These are phyloP conservation scores for Rhododendron ovatum DNA, from an alignment of 148 eudicot species.

Conservation along the genomic window DNA sequence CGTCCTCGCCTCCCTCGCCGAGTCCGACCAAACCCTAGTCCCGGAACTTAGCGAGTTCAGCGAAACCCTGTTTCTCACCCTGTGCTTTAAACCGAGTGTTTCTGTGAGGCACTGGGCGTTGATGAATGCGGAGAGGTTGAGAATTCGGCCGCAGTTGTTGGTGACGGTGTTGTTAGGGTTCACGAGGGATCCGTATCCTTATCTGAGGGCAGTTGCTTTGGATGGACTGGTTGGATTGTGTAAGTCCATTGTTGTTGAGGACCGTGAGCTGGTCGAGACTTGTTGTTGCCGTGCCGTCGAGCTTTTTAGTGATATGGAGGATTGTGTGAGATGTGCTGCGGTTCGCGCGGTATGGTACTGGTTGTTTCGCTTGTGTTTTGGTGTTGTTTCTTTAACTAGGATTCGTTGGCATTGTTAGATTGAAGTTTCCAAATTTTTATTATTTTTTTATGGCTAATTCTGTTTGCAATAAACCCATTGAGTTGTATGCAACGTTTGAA, in stretches of 20 bases:
- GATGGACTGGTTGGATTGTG: slow-evolving; percentile 47
- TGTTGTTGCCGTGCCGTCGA: slow-evolving; percentile 63
- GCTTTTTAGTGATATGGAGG: slow-evolving; percentile 53
- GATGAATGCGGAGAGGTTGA: slow-evolving; percentile 32
- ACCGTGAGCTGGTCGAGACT: slow-evolving; percentile 38
- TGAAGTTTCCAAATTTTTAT: background rate
- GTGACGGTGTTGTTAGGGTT: slow-evolving; percentile 65
- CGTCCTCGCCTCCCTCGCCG: slow-evolving; percentile 36
- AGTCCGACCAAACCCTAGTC: background rate
- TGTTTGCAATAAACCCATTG: background rate
- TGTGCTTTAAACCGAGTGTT: slow-evolving; percentile 39
- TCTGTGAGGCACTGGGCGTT: slow-evolving; percentile 45
- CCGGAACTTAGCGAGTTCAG: slow-evolving; percentile 23
- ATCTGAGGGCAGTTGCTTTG: slow-evolving; percentile 51
- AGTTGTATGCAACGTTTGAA: background rate
- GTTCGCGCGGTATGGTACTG: slow-evolving; percentile 48
- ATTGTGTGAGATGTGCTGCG: slow-evolving; percentile 57
- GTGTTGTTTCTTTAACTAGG: background rate
- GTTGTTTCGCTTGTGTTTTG: background rate
- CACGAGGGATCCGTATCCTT: slow-evolving; percentile 74
- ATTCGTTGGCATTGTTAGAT: background rate
- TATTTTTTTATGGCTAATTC: background rate
- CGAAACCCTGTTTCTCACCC: slow-evolving; percentile 37
- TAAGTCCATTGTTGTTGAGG: slow-evolving; percentile 35
- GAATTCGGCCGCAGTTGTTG: slow-evolving; percentile 48